Evolutionary conservation across 306 rosid species (phyloP).

Genomic region (Albizia julibrissin): DNA sequence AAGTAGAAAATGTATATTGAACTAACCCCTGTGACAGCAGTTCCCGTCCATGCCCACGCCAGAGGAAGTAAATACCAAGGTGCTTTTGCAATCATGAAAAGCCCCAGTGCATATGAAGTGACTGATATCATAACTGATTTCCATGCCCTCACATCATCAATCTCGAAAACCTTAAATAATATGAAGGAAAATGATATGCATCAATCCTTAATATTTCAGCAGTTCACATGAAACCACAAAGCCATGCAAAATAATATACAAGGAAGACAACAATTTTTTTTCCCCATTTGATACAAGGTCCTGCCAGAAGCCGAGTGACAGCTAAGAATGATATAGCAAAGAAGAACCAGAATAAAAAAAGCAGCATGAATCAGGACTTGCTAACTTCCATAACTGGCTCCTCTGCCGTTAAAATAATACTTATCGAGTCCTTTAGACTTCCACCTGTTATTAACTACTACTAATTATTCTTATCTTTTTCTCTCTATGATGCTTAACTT

Average conservation of each 20-base stretch:
- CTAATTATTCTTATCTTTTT: not conserved
- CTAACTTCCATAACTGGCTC: not conserved
- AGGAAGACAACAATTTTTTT: not conserved
- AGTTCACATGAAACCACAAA: not conserved
- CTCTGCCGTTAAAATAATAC: not conserved
- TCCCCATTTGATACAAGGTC: not conserved
- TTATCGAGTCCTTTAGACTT: not conserved
- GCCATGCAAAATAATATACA: constrained; percentile 4
- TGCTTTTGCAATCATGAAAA: constrained; percentile 79
- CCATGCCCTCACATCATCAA: constrained; percentile 81
- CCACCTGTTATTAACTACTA: not conserved
- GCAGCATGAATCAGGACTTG: not conserved
- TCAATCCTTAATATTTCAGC: constrained; percentile 7
- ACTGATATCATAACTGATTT: constrained; percentile 77
- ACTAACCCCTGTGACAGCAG: constrained; percentile 96
- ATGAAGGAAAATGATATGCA: constrained; percentile 13
- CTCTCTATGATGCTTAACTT: not conserved
- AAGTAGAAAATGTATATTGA: constrained; percentile 27
- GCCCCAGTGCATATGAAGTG: constrained; percentile 85
- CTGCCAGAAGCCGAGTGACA: not conserved
- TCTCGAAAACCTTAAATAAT: constrained; percentile 73
- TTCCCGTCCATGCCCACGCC: constrained; percentile 99
- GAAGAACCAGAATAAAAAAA: not conserved
- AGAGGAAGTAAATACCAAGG: constrained; percentile 98
- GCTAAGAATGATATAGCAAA: not conserved